A percentile compares a stretch with the other conserved stretches of the same genome.
Conservation (phyloP, 306 rosid species). For the Prosopis cineraria region DNA sequence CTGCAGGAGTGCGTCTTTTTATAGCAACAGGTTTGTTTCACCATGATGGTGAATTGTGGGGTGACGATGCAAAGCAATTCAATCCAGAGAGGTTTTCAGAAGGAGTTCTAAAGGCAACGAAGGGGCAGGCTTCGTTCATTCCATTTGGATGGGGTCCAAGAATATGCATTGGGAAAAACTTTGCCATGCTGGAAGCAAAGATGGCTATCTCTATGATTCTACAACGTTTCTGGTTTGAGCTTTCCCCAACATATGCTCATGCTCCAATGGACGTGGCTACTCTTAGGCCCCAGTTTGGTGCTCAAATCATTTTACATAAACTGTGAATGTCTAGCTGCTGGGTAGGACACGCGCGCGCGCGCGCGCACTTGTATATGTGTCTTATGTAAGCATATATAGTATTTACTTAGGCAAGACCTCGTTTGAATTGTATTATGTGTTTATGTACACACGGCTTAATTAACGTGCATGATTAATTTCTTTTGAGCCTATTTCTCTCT, state of each 20-base stretch:
- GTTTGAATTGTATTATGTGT: background rate
- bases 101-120: slow-evolving; percentile 30
- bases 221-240: slow-evolving; percentile 40
- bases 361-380: too few species aligned
- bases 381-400: background rate
- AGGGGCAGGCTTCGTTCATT: slow-evolving; percentile 9
- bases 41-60: slow-evolving; percentile 31
- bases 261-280: slow-evolving; percentile 8
- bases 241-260: slow-evolving; percentile 38
- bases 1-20: background rate
- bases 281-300: background rate
- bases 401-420: background rate
- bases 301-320: background rate
- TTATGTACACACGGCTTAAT: too few species aligned
- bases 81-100: slow-evolving; percentile 40
- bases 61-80: slow-evolving; percentile 34
- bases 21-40: slow-evolving; percentile 5
- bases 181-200: slow-evolving; percentile 39
- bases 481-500: too few species aligned
- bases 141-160: slow-evolving; percentile 41
- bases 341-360: background rate
- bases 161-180: slow-evolving; percentile 40
- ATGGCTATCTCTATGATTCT: slow-evolving; percentile 42
- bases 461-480: too few species aligned
- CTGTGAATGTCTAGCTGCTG: background rate